phyloP scores from a whole-genome alignment of 345 rosid species.

The Pistacia vera region DNA sequence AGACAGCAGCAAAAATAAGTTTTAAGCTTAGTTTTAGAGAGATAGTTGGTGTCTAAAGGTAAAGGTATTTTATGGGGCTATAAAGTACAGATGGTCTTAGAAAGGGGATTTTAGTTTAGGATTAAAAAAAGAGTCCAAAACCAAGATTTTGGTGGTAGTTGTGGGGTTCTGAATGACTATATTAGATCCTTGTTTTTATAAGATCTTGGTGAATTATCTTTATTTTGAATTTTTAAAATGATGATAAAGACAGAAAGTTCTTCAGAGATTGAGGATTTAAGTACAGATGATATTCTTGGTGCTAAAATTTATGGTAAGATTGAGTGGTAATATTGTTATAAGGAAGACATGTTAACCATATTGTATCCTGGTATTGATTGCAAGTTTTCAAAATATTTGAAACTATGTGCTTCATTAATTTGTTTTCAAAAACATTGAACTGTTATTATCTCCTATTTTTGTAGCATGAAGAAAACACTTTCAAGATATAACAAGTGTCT shows the following conservation, averaged over 20 bases:
- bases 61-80: too few species aligned
- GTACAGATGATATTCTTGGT: neutral
- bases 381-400: neutral
- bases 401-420: neutral
- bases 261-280: neutral
- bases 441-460: constrained; percentile 16
- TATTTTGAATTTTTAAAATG: neutral
- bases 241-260: neutral
- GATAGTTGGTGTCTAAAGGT: too few species aligned
- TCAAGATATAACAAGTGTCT: constrained; percentile 62
- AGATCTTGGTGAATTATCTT: neutral
- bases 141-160: too few species aligned
- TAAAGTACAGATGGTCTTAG: too few species aligned
- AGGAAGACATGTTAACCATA: neutral
- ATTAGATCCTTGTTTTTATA: neutral
- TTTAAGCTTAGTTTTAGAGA: too few species aligned
- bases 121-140: too few species aligned
- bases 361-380: neutral
- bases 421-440: neutral
- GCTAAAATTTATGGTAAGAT: neutral
- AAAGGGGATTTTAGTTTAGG: too few species aligned
- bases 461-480: constrained; percentile 81
- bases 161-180: neutral
- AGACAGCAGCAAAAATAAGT: too few species aligned
- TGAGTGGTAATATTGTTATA: neutral